These are phyloP conservation scores for Yamadazyma epiphylla DNA, from an alignment of 1,139 yeast species.

Conservation along the genomic window DNA sequence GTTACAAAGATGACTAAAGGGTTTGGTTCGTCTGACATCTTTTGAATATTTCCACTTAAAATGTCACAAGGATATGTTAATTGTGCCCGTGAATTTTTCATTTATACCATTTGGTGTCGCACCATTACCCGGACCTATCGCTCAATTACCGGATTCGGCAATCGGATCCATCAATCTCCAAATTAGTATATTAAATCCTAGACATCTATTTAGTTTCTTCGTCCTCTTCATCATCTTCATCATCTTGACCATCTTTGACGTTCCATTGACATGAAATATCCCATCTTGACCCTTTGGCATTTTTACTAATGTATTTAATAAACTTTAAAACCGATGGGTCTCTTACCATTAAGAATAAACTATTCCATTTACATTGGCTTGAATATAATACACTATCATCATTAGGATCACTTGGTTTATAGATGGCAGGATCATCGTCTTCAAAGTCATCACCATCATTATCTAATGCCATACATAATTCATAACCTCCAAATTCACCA, in stretches of 20 bases:
- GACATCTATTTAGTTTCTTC: not conserved
- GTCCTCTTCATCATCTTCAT: conserved; percentile 4
- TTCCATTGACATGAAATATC: conserved; percentile 83
- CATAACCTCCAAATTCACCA: conserved; percentile 94
- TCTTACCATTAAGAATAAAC: conserved; percentile 69
- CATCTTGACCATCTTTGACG: conserved; percentile 32
- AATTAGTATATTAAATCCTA: not conserved
- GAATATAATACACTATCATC: conserved; percentile 82
- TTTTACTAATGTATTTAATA: conserved; percentile 84
- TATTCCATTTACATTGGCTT: conserved; percentile 82
- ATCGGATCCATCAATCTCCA: not conserved
- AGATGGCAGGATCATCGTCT: conserved; percentile 56
- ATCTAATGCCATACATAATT: conserved; percentile 73
- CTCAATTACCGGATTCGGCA: not conserved
- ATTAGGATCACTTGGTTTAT: conserved; percentile 49
- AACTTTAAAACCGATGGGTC: conserved; percentile 85
- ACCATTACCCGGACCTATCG: not conserved
- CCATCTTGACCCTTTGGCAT: conserved; percentile 92
- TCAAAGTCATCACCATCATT: conserved; percentile 43
- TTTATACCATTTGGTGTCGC: not conserved
- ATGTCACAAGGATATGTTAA: not conserved
- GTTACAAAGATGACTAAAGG: conserved; percentile 38
- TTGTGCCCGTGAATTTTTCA: not conserved
- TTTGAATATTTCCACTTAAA: not conserved
- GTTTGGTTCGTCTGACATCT: conserved; percentile 25